Evolutionary conservation across 371 early-diverging fungal species (phyloP).

Genomic region (Mucor sp.): DNA sequence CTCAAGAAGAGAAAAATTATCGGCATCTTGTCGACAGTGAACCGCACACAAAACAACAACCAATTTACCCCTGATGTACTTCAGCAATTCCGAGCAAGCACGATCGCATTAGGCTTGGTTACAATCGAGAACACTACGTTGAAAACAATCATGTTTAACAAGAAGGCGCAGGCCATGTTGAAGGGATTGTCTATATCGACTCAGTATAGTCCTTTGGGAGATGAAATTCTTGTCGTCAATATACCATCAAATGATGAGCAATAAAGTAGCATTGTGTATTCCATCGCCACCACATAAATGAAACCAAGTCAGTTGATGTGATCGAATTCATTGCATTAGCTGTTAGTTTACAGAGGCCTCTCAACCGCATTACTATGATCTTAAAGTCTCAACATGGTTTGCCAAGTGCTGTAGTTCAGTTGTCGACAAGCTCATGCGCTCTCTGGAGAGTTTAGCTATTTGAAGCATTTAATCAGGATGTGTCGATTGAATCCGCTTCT

Average conservation of each 20-base stretch:
- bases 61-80: constrained; percentile 37
- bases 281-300: no score
- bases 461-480: no score
- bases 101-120: constrained; percentile 38
- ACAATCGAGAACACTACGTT: constrained; percentile 25
- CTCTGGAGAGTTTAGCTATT: no score
- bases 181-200: constrained; percentile 14
- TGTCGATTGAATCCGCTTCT: no score
- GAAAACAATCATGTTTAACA: constrained; percentile 42
- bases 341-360: no score
- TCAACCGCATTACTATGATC: no score
- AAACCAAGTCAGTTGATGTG: no score
- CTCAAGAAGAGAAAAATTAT: constrained; percentile 8
- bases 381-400: no score
- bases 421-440: no score
- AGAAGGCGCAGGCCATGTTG: constrained; percentile 5
- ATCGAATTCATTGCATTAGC: no score
- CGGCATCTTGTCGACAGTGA: constrained; percentile 34
- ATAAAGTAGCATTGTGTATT: not conserved
- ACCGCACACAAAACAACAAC: constrained; percentile 4
- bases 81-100: constrained; percentile 27
- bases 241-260: not conserved
- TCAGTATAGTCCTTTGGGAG: constrained; percentile 14
- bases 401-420: no score
- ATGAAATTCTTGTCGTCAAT: constrained; percentile 16